phyloP scores from a whole-genome alignment of 495 filamentous ascomycete genomes.

The Penicillium dipodomyicola region DNA sequence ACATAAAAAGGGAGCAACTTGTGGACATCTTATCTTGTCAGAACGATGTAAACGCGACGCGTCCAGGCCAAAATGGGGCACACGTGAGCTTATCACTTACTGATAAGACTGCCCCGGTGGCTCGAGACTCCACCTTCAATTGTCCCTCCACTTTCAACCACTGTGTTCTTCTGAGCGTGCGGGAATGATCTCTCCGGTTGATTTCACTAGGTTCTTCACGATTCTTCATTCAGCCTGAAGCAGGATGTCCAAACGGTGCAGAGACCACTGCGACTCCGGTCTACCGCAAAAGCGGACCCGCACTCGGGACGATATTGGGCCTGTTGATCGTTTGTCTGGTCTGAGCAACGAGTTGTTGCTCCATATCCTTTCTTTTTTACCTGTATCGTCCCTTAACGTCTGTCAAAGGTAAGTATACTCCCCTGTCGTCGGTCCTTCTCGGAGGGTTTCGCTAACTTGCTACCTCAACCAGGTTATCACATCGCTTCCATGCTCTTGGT shows the following conservation, averaged over 20 bases:
- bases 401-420: slow-evolving; percentile 60
- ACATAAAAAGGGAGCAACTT: neutral
- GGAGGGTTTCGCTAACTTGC: slow-evolving; percentile 7
- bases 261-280: slow-evolving; percentile 20
- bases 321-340: slow-evolving; percentile 50
- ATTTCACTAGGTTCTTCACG: neutral
- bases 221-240: neutral
- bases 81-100: slow-evolving; percentile 9
- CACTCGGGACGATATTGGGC: slow-evolving; percentile 24
- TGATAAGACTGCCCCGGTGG: neutral
- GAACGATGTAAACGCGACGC: slow-evolving; percentile 9
- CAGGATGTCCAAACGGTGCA: slow-evolving; percentile 48
- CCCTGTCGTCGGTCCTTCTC: neutral
- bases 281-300: slow-evolving; percentile 35
- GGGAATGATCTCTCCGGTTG: neutral
- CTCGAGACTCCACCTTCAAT: slow-evolving; percentile 2
- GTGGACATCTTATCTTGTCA: neutral
- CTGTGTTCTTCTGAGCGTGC: neutral
- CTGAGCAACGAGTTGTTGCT: slow-evolving; percentile 88
- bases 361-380: slow-evolving; percentile 75
- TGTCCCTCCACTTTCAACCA: neutral
- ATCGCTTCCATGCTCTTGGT: slow-evolving; percentile 68
- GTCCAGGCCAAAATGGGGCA: slow-evolving; percentile 13
- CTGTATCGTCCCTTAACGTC: slow-evolving; percentile 63
- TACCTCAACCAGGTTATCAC: slow-evolving; percentile 59